Percentiles rank a stretch among this genome's conserved stretches.
phyloP scores from a whole-genome alignment of 441 rosid genomes.

The Euphorbia schlechtendalii region DNA sequence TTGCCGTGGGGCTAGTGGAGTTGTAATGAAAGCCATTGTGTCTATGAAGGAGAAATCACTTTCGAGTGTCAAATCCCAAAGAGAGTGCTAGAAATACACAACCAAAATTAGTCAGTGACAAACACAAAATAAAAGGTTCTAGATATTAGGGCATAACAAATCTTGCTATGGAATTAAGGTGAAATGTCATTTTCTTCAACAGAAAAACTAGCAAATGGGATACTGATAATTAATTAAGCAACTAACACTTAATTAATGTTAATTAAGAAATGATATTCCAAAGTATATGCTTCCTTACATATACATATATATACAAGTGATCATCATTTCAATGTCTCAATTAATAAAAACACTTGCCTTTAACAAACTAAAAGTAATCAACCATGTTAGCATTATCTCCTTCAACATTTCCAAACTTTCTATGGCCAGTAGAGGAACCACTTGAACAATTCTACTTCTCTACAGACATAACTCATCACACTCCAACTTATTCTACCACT shows the following conservation, averaged over 20 bases:
- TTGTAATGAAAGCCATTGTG: too few species aligned
- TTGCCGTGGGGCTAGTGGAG: too few species aligned
- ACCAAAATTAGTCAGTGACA: too few species aligned
- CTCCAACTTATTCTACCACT: neutral
- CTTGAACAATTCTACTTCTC: neutral
- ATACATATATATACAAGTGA: neutral
- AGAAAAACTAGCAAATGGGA: neutral
- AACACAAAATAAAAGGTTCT: too few species aligned
- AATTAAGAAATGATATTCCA: neutral
- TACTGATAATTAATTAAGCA: neutral
- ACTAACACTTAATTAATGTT: neutral
- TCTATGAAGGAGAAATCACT: too few species aligned
- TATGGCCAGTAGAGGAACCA: slow-evolving; percentile 27
- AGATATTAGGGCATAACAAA: neutral
- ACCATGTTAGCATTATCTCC: slow-evolving; percentile 29
- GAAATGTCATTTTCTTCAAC: slow-evolving; percentile 11
- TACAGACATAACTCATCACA: neutral
- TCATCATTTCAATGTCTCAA: slow-evolving; percentile 2
- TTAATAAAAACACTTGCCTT: too few species aligned
- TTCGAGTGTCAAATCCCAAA: too few species aligned
- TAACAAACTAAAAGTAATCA: too few species aligned
- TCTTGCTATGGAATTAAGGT: neutral
- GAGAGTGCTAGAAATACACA: too few species aligned
- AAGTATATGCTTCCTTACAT: neutral
- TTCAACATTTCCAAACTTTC: slow-evolving; percentile 12